Evolutionary conservation across 140 eudicot genomes (phyloP), one percentile per base, ranked within the genome.

Genomic region (Oenanthe javanica): DNA sequence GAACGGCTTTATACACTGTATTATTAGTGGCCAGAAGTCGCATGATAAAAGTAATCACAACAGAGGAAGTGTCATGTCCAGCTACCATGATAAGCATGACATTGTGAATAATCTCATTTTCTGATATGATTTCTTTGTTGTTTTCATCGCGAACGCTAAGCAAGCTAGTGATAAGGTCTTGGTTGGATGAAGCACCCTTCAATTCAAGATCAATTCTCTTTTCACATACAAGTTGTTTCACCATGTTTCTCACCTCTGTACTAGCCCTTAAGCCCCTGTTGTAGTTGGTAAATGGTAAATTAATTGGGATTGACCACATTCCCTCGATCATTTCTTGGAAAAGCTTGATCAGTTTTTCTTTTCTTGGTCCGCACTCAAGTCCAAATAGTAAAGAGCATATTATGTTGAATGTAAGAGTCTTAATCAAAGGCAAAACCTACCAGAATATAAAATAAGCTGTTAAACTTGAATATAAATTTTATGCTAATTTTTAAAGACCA

Each of bases 351-450:
- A 86, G 9, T 47, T 81, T 78, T 21, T 87, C 90, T 86, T 93
- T 87, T 81, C 77, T 51, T 18, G 84, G 77, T 78, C 92, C 90
- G 52, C 84, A 66, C 82, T 89, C 89, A 4, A 89, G 82, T 64
- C 96, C 93, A 57, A 91, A 89, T 25, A 91, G 87, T 75, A 89
- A 85, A 1, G 96, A 84, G 81, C 93, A 87, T 27, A 91, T 89
- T 70, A 89, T 73, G 81, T 89, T 82, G 88, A 91, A 91, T 46
- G 96, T 87, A 23, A 89, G 85, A 19, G 81, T 91, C 92, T 91
- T 87, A 87, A 89, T 86, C 75, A 83, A 79, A 2, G 93, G 93
- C 77, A 89, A 48, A 21, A 89, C 93, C 90, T 89, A 74, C 54
- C 36, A 49, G 69, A 36, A 23, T 23, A 61, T 61, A n/a, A 23